A percentile compares a stretch with the other conserved stretches of the same genome.
These are phyloP conservation scores for Psilocybe cubensis DNA, from an alignment of 768 basidiomycete species.

Conservation along the genomic window DNA sequence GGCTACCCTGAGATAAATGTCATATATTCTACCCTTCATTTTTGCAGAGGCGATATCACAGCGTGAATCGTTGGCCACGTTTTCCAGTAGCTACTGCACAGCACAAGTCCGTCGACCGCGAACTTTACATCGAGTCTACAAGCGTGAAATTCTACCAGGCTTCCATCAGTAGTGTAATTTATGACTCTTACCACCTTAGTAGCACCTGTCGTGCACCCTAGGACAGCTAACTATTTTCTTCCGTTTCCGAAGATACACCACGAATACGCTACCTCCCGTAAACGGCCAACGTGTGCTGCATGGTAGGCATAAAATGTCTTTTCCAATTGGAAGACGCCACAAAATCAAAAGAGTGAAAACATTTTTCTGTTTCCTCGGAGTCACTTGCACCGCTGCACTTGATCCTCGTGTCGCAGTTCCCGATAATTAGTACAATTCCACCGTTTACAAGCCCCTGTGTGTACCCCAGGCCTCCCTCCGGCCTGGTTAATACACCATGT, in stretches of 20 bases:
- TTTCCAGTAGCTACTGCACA: not conserved
- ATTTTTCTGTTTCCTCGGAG: not conserved
- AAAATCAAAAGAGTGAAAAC: not conserved
- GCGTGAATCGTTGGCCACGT: not conserved
- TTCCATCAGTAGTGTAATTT: not conserved
- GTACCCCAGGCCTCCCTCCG: not conserved
- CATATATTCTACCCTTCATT: too few relatives aligned
- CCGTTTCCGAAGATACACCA: not conserved
- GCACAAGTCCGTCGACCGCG: not conserved
- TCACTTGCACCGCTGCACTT: not conserved
- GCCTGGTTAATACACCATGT: not conserved
- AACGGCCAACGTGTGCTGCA: not conserved
- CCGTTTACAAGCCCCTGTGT: not conserved
- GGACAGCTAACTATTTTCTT: not conserved
- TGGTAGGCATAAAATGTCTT: too few relatives aligned
- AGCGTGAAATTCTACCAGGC: not conserved
- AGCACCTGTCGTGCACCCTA: not conserved
- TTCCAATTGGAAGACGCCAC: not conserved
- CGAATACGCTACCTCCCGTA: not conserved
- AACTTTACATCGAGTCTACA: not conserved
- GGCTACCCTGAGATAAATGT: not conserved
- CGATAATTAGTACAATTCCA: not conserved
- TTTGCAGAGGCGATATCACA: not conserved
- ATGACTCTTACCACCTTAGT: not conserved
- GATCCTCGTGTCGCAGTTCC: not conserved